Base-by-base conservation (phyloP, 345 rosid genomes). In the Erucastrum elatum region DNA sequence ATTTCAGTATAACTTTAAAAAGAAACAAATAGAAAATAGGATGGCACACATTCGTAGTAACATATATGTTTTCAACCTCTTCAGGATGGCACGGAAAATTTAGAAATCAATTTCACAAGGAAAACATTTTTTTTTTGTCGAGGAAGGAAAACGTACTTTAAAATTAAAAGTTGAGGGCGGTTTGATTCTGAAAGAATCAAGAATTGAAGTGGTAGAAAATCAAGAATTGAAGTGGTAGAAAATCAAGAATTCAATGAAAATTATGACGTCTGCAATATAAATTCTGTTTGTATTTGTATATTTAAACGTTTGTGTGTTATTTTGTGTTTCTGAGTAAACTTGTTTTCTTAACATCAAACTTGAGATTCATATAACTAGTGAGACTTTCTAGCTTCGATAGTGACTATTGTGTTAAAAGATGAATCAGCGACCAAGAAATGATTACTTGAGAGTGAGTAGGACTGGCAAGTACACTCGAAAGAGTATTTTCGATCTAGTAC, bases 401-500 rank as follows among this genome's bases (percentile, higher is more conserved):
- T 55, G 44, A 64, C 7, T 51, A 58, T 72, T 66, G 8, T 58
- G 72, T 39, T 8, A 39, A 33, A 64, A 33, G 53, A 78, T 72
- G 77, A 6, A 59, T 72, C 68, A 78, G 1, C 76, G 66, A 71
- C 35, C 76, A 29, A 41, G 27, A 66, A 72, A 59, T 46, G 69
- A 72, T 66, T 5, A 59, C 56, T 34, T 67, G 73, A 78, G 64
- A 72, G 76, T 71, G 49, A 71, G 49, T 4, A 63, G 56, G 41
- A 53, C 9, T 51, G 11, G 70, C 7, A 77, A 77, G 6, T 62
- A 6, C 58, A 77, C 25, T 11, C 53, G 33, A 29, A 66, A 25
- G 86, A 91, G 94, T 63, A 90, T 90, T 0, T 73, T 82, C 84
- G 87, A 90, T 77, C 94, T 86, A 75, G 88, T 84, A 27, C 82